Evolutionary conservation across 495 filamentous ascomycete species (phyloP).

Genomic region (Copromyces sp.): DNA sequence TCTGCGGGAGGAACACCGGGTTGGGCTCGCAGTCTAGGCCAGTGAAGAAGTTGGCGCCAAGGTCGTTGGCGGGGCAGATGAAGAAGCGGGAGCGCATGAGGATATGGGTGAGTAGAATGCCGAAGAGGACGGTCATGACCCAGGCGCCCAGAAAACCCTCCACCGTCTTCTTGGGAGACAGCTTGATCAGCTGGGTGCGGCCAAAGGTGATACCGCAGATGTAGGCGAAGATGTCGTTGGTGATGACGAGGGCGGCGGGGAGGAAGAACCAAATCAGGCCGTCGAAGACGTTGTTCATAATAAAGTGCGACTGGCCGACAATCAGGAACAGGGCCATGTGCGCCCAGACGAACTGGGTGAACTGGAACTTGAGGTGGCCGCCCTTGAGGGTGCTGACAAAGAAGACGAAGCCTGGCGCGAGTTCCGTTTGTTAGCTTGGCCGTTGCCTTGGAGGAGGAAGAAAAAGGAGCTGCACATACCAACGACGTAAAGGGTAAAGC

Average conservation of each 20-base stretch:
- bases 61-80: conserved; percentile 94
- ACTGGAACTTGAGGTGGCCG: conserved; percentile 95
- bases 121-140: conserved; percentile 86
- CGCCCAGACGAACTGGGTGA: conserved; percentile 98
- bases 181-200: conserved; percentile 90
- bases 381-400: conserved; percentile 95
- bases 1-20: conserved; percentile 74
- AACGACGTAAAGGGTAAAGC: conserved; percentile 94
- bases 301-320: conserved; percentile 95
- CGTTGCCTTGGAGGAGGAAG: neutral
- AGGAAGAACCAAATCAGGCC: conserved; percentile 99
- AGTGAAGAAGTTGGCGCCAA: conserved; percentile 84
- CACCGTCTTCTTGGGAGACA: conserved; percentile 98
- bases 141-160: conserved; percentile 97
- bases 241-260: conserved; percentile 88
- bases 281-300: conserved; percentile 99
- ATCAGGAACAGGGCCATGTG: conserved; percentile 99
- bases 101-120: conserved; percentile 70
- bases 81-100: conserved; percentile 94
- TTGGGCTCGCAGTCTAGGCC: conserved; percentile 91
- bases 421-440: conserved; percentile 10
- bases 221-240: conserved; percentile 98
- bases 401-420: conserved; percentile 78
- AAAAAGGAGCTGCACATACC: conserved; percentile 45
- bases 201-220: conserved; percentile 96